Evolutionary conservation across 306 rosid species (phyloP).

Genomic region (Glycine latifolia): DNA sequence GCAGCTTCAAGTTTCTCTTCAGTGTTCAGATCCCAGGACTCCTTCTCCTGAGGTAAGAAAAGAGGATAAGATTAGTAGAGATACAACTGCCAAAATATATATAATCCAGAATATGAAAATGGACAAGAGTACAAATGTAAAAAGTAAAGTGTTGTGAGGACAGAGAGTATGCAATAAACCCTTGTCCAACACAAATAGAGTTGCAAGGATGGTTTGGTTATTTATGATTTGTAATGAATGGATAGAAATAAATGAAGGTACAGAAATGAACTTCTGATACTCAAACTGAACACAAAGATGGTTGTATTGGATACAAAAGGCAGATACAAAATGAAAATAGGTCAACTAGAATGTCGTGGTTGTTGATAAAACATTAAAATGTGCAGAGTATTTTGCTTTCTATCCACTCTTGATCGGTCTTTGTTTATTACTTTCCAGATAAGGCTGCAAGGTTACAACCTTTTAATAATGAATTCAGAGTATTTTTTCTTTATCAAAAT

Average conservation of each 20-base stretch:
- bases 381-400: neutral
- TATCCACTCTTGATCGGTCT: neutral
- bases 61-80: neutral
- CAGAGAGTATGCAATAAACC: neutral
- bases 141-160: neutral
- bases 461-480: neutral
- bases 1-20: conserved; percentile 84
- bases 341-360: neutral
- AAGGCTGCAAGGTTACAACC: neutral
- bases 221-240: neutral
- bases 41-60: conserved; percentile 70
- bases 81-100: neutral
- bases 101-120: neutral
- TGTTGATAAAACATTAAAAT: neutral
- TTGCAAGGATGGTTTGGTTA: neutral
- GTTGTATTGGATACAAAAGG: neutral
- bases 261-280: neutral
- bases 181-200: neutral
- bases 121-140: neutral
- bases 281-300: neutral
- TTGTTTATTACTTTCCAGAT: neutral
- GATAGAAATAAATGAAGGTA: neutral
- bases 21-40: conserved; percentile 85
- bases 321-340: neutral
- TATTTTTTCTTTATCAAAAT: neutral